Conservation (phyloP, 139 green algal species). For the Mychonastes homosphaera region DNA sequence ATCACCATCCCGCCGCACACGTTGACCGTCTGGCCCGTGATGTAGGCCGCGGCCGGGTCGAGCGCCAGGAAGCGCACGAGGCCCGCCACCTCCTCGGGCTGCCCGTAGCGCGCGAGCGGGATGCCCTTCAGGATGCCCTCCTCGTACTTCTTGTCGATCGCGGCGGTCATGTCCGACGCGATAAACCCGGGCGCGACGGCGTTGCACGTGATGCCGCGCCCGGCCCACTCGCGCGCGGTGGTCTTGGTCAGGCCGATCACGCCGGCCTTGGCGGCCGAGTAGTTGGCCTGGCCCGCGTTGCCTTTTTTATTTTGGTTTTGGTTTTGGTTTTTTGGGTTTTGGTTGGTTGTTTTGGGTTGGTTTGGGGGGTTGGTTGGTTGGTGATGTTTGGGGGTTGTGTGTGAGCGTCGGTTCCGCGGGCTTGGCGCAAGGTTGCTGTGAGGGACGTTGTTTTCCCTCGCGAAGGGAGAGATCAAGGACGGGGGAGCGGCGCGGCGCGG, state of each 20-base stretch:
- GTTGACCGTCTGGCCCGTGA: slow-evolving; percentile 87
- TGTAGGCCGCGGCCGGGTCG: slow-evolving; percentile 89
- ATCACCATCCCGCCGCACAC: slow-evolving; percentile 94
- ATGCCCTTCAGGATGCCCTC: slow-evolving; percentile 71
- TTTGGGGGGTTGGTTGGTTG: background rate
- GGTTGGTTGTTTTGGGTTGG: background rate
- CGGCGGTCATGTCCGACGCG: slow-evolving; percentile 71
- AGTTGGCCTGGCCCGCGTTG: slow-evolving; percentile 65
- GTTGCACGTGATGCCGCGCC: slow-evolving; percentile 70
- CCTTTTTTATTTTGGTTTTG: background rate
- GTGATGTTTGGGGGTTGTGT: background rate
- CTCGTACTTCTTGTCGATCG: slow-evolving; percentile 84
- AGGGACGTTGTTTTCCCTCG: too few species aligned
- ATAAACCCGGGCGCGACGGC: slow-evolving; percentile 85
- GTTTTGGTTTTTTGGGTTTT: background rate
- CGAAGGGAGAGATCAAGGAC: too few species aligned
- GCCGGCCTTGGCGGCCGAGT: slow-evolving; percentile 75
- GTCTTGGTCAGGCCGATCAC: slow-evolving; percentile 84
- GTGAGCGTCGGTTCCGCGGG: too few species aligned
- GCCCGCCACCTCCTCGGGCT: slow-evolving; percentile 81
- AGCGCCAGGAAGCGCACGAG: slow-evolving; percentile 79
- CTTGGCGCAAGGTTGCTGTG: too few species aligned
- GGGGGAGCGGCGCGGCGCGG: too few species aligned
- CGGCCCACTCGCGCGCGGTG: slow-evolving; percentile 64
- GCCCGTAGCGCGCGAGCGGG: slow-evolving; percentile 70